phyloP scores from a whole-genome alignment of 371 early-diverging fungal genomes.

The Dichotomocladium elegans region DNA sequence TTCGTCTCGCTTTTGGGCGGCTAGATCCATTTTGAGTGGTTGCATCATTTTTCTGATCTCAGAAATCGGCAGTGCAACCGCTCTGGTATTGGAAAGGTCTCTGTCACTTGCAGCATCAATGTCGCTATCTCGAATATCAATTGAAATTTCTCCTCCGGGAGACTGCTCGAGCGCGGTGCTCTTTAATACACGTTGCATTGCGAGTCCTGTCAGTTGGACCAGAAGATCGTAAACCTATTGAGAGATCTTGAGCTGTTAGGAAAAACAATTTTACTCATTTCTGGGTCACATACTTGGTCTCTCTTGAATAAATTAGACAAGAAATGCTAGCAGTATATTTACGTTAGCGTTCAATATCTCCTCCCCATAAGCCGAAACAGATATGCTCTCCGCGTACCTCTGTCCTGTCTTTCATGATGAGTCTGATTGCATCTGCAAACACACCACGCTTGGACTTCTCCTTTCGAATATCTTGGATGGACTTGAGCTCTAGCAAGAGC shows the following conservation, averaged over 20 bases:
- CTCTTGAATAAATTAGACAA: slow-evolving; percentile 94
- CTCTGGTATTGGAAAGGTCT: neutral
- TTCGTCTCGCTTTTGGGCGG: slow-evolving; percentile 76
- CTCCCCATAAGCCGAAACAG: neutral
- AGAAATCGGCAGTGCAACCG: slow-evolving; percentile 12
- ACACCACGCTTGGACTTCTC: slow-evolving; percentile 88
- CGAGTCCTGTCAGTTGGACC: slow-evolving; percentile 82
- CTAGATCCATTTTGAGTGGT: slow-evolving; percentile 52
- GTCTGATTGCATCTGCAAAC: slow-evolving; percentile 83
- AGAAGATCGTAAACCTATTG: slow-evolving; percentile 77
- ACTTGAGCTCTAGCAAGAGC: slow-evolving; percentile 84
- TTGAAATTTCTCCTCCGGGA: slow-evolving; percentile 51
- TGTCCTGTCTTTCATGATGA: slow-evolving; percentile 74
- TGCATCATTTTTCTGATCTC: slow-evolving; percentile 43
- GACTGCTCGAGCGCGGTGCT: slow-evolving; percentile 71
- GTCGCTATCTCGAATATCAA: slow-evolving; percentile 33
- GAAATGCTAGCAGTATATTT: slow-evolving; percentile 53
- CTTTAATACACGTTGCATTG: slow-evolving; percentile 86
- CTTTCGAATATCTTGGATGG: slow-evolving; percentile 82
- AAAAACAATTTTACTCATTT: too few relatives aligned
- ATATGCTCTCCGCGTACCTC: slow-evolving; percentile 49
- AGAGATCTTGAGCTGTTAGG: too few relatives aligned
- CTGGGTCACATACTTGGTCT: slow-evolving; percentile 58
- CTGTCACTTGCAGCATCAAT: slow-evolving; percentile 28
- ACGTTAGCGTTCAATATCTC: neutral